phyloP scores from a whole-genome alignment of 257 asterid genomes.

The Solanum sejunctum region DNA sequence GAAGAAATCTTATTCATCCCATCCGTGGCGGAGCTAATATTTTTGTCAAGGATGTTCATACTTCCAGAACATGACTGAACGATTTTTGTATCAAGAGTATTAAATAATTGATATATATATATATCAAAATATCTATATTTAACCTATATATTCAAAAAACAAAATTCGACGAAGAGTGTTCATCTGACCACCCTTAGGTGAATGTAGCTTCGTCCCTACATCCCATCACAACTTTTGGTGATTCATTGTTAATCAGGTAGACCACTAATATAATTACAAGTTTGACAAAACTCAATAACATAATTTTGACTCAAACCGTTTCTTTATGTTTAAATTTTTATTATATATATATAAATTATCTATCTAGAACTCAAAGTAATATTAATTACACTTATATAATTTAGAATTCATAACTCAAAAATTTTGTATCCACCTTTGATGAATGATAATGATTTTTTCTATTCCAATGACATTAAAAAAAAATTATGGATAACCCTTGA shows the following conservation, averaged over 20 bases:
- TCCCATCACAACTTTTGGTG: not conserved
- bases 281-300: accelerated
- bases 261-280: not conserved
- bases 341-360: not conserved
- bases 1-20: not conserved
- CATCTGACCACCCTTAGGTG: no score
- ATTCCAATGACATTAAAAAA: not conserved
- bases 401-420: not conserved
- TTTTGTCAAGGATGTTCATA: no score
- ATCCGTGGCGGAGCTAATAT: no score
- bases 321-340: not conserved
- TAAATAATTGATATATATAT: no score
- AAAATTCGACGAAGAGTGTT: no score
- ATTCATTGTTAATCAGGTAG: not conserved
- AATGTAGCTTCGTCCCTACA: not conserved
- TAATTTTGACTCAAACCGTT: not conserved
- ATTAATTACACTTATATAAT: no score
- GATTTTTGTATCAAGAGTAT: no score
- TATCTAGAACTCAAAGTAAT: no score
- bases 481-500: not conserved
- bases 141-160: no score
- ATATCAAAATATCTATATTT: no score
- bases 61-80: no score
- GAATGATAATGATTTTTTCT: not conserved
- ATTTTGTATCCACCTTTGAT: not conserved